Base-by-base conservation (phyloP, 768 basidiomycete genomes). In the Tricholoma terreum region DNA sequence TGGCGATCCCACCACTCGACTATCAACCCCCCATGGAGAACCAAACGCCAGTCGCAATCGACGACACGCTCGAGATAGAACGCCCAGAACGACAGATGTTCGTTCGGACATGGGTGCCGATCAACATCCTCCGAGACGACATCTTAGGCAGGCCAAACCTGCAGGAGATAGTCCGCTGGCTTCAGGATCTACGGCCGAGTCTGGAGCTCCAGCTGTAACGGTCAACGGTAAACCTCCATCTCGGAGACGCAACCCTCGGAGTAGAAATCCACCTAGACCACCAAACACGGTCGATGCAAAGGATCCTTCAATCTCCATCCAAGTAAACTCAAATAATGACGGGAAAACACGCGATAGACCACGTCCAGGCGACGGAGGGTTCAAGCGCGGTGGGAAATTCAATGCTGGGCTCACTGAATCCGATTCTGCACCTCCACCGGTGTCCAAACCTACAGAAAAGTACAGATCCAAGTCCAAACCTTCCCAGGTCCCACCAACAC, bases 311-410 rank as follows among this genome's bases (percentile, higher is more conserved):
- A 45, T 4, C 5, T 17, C 36, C 21, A 50, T n/a, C 24, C n/a
- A n/a, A 21, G 43, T 40, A 35, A 42, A 43, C n/a, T 27, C 50
- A 22, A 54, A 48, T 12, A 46, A 42, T 8, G 40, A 38, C 27
- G 43, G 35, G 17, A 14, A 33, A 10, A 17, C 22, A 45, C 27
- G 24, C 22, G 12, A 38, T 49, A 42, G 52, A 54, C 30, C 53
- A 24, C 36, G 15, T 14, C 14, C 56, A 10, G 46, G 34, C 12
- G 30, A 46, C 8, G 21, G 52, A 30, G 31, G 45, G 12, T 40
- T 19, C 40, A 62, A 66, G 35, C 78, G 76, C 24, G 70, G 71
- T 14, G 67, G 65, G 3, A 73, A 63, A 55, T 79, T 79, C 57
- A 73, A 67, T 38, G 61, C 74, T 8, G 67, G 65, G 4, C 68